Conservation (phyloP, 768 basidiomycete genomes). For the Chiua virens region DNA sequence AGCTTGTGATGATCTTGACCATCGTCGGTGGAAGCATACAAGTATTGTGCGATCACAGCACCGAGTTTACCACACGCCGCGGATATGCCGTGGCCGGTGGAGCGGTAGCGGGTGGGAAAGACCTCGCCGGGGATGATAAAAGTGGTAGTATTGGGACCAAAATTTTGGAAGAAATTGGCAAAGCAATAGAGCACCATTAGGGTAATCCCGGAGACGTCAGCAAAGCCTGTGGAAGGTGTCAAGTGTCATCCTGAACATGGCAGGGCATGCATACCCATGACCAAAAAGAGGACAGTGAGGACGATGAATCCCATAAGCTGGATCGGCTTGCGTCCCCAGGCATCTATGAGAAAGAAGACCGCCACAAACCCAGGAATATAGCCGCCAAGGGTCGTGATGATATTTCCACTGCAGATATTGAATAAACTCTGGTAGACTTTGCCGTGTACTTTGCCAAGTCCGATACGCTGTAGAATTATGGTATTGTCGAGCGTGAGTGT, state of each 20-base stretch:
- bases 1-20: background rate
- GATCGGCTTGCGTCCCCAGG: conserved; percentile 78
- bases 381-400: conserved; percentile 70
- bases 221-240: conserved; percentile 51
- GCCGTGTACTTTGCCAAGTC: conserved; percentile 44
- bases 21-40: background rate
- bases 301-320: conserved; percentile 73
- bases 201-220: conserved; percentile 40
- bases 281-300: conserved; percentile 61
- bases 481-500: conserved; percentile 79
- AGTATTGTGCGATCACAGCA: conserved; percentile 71
- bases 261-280: conserved; percentile 52
- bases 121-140: conserved; percentile 78
- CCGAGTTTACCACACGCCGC: conserved; percentile 82
- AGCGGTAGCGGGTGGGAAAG: conserved; percentile 85
- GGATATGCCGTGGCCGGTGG: conserved; percentile 78
- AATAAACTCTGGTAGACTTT: conserved; percentile 54
- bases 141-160: conserved; percentile 47
- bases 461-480: conserved; percentile 67
- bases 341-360: conserved; percentile 61
- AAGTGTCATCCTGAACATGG: background rate
- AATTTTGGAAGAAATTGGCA: conserved; percentile 71
- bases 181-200: conserved; percentile 80
- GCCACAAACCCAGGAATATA: conserved; percentile 72
- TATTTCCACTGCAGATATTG: conserved; percentile 65